Evolutionary conservation across 2,329 filamentous ascomycete species (phyloP).

Genomic region (Fonsecaea monophora): DNA sequence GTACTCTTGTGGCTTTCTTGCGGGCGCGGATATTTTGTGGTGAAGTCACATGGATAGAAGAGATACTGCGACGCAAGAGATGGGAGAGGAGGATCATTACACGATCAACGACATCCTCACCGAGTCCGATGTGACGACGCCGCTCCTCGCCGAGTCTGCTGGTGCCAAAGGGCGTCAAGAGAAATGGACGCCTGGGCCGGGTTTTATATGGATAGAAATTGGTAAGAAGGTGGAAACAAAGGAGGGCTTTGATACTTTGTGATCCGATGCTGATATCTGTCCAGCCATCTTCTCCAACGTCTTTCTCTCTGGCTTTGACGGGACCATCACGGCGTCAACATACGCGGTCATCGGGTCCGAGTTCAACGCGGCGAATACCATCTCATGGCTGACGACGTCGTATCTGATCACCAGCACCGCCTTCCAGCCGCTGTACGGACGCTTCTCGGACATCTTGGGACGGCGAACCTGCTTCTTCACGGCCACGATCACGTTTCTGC

Average conservation of each 20-base stretch:
- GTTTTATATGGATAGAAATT: constrained; percentile 65
- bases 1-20: background rate
- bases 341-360: constrained; percentile 57
- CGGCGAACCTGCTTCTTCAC: constrained; percentile 65
- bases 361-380: constrained; percentile 54
- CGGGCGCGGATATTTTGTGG: background rate
- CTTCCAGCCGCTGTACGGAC: constrained; percentile 70
- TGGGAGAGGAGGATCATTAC: background rate
- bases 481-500: constrained; percentile 59
- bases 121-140: constrained; percentile 15
- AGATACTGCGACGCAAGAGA: background rate
- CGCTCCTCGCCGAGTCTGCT: constrained; percentile 12
- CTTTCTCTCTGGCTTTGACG: constrained; percentile 64
- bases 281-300: constrained; percentile 68
- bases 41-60: background rate
- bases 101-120: constrained; percentile 16
- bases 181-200: constrained; percentile 39
- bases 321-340: constrained; percentile 54
- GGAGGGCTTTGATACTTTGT: background rate
- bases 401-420: constrained; percentile 71
- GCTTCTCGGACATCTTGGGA: constrained; percentile 67
- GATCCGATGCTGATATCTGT: constrained; percentile 8
- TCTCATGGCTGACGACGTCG: constrained; percentile 63
- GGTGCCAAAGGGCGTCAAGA: constrained; percentile 36
- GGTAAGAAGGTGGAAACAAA: constrained; percentile 43